These are phyloP conservation scores for Chloris gayana DNA, from an alignment of 176 grass and related monocot species.

Conservation along the genomic window DNA sequence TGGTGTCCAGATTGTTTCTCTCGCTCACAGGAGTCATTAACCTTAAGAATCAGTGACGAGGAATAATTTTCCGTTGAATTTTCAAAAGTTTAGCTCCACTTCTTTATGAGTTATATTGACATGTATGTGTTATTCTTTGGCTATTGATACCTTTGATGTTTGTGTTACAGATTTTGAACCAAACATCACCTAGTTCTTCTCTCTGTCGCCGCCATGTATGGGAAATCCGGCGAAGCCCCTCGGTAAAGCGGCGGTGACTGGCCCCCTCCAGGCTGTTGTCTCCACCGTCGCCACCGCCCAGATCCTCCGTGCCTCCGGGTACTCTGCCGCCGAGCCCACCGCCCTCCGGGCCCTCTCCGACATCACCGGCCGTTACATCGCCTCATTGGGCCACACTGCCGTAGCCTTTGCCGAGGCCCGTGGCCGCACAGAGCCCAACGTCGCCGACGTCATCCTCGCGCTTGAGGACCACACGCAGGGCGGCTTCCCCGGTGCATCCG, in stretches of 20 bases:
- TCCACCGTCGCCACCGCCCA: slow-evolving; percentile 49
- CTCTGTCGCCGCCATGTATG: slow-evolving; percentile 50
- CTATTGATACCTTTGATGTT: too few species aligned
- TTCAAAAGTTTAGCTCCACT: too few species aligned
- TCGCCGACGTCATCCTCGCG: slow-evolving; percentile 52
- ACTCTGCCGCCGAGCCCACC: slow-evolving; percentile 36
- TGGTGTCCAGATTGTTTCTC: too few species aligned
- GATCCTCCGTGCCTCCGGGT: slow-evolving; percentile 55
- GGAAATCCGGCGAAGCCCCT: slow-evolving; percentile 35
- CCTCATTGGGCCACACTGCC: slow-evolving; percentile 45
- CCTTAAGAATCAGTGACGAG: too few species aligned
- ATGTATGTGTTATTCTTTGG: too few species aligned
- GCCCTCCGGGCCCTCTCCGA: slow-evolving; percentile 52
- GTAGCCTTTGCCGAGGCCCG: slow-evolving; percentile 44
- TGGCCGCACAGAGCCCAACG: slow-evolving; percentile 57
- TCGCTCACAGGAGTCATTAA: too few species aligned
- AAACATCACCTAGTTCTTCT: not conserved
- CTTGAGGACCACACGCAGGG: slow-evolving; percentile 45
- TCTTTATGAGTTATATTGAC: too few species aligned
- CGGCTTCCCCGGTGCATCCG: slow-evolving; percentile 49
- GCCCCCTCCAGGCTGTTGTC: slow-evolving; percentile 9
- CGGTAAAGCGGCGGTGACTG: slow-evolving; percentile 3
- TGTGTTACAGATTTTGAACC: too few species aligned
- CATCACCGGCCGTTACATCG: slow-evolving; percentile 46
- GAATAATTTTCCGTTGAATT: too few species aligned